phyloP scores from a whole-genome alignment of 169 alveolate genomes.

The Hepatocystis sp. region DNA sequence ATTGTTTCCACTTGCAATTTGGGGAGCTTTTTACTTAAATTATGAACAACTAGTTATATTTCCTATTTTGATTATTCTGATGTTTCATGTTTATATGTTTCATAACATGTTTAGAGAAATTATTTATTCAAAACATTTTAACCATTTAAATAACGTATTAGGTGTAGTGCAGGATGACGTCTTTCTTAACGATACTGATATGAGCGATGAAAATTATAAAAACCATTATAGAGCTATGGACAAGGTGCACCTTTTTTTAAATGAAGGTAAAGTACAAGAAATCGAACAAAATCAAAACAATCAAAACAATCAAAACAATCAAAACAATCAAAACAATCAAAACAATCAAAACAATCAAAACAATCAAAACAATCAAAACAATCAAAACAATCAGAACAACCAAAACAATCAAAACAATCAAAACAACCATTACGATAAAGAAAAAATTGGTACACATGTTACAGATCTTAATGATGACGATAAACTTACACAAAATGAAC shows the following conservation, averaged over 20 bases:
- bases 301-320: constrained; percentile 3
- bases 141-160: constrained; percentile 1
- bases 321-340: too few species aligned
- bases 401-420: too few species aligned
- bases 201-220: constrained; percentile 47
- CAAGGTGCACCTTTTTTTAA: constrained; percentile 46
- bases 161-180: constrained; percentile 13
- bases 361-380: too few species aligned
- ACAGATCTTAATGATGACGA: too few species aligned
- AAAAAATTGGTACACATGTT: too few species aligned
- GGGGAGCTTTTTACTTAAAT: constrained; percentile 69
- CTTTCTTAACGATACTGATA: constrained; percentile 22
- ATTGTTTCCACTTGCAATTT: constrained; percentile 38
- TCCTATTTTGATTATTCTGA: constrained; percentile 27
- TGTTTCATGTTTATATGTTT: constrained; percentile 53
- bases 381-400: too few species aligned
- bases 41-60: constrained; percentile 21
- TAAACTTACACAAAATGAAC: too few species aligned
- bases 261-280: constrained; percentile 25
- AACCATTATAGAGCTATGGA: constrained; percentile 55
- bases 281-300: constrained; percentile 1
- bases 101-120: constrained; percentile 41
- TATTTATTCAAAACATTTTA: constrained; percentile 31
- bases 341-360: too few species aligned
- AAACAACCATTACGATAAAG: too few species aligned